Conservation (phyloP, 2,329 filamentous ascomycete species). For the Aureobasidium melanogenum region DNA sequence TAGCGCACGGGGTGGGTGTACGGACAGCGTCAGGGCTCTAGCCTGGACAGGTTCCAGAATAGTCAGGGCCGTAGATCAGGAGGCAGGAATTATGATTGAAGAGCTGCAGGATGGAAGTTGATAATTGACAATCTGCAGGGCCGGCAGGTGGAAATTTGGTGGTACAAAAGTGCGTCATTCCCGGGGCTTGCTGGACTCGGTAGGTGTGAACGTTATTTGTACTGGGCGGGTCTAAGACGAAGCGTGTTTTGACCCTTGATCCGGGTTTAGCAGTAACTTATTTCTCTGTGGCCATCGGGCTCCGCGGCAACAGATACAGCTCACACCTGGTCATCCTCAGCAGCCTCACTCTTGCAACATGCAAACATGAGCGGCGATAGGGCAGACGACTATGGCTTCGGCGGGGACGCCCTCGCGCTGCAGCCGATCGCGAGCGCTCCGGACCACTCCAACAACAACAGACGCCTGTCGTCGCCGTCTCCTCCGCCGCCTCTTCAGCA, state of each 20-base stretch:
- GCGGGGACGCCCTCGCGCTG: not conserved
- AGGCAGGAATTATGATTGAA: not conserved
- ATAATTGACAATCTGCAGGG: not conserved
- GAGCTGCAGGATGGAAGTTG: not conserved
- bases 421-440: conserved; percentile 1
- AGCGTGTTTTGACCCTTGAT: conserved; percentile 7
- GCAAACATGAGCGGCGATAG: not conserved
- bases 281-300: not conserved
- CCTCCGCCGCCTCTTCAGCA: not conserved
- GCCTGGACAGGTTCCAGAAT: not conserved
- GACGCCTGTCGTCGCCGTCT: not conserved
- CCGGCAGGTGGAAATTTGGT: not conserved
- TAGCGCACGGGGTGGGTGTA: too few relatives aligned
- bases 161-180: not conserved
- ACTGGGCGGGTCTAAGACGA: not conserved
- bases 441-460: not conserved
- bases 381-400: not conserved
- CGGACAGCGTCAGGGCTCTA: not conserved
- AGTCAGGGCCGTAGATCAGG: not conserved
- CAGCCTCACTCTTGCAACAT: not conserved
- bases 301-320: not conserved
- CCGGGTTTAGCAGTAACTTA: not conserved
- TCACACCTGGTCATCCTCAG: not conserved
- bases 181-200: not conserved
- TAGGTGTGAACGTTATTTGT: not conserved